Evolutionary conservation across 2,329 filamentous ascomycete species (phyloP).

Genomic region (Venturia oleaginea): DNA sequence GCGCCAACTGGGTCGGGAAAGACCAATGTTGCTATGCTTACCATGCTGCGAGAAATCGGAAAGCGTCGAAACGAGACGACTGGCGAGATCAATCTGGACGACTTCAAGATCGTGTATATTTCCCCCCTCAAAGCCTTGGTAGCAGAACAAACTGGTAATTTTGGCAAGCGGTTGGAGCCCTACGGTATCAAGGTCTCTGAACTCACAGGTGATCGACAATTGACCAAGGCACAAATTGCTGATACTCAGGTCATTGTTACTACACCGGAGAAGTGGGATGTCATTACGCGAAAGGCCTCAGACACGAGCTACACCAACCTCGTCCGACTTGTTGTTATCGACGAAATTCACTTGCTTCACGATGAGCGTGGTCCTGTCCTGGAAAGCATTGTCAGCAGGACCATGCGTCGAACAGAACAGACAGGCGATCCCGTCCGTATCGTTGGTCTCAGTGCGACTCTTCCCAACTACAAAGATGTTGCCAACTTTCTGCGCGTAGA

Average conservation of each 20-base stretch:
- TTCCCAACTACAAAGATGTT: constrained; percentile 95
- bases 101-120: constrained; percentile 98
- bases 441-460: constrained; percentile 84
- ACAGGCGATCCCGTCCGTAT: constrained; percentile 88
- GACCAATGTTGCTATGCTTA: constrained; percentile 96
- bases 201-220: constrained; percentile 90
- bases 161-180: constrained; percentile 79
- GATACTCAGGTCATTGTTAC: constrained; percentile 98
- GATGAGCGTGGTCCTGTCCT: constrained; percentile 94
- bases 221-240: constrained; percentile 96
- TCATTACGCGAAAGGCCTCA: constrained; percentile 95
- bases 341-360: constrained; percentile 95
- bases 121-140: constrained; percentile 92
- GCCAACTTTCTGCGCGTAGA: constrained; percentile 92
- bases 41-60: constrained; percentile 91
- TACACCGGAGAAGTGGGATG: constrained; percentile 98
- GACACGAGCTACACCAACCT: constrained; percentile 95
- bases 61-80: constrained; percentile 84
- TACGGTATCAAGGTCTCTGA: constrained; percentile 93
- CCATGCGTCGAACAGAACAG: constrained; percentile 86
- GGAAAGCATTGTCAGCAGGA: constrained; percentile 92
- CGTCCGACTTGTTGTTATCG: constrained; percentile 92
- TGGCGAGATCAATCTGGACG: constrained; percentile 89
- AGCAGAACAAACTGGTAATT: constrained; percentile 96
- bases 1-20: constrained; percentile 96